These are phyloP conservation scores for Solanum habrochaites DNA, from an alignment of 257 asterid species.

Conservation along the genomic window DNA sequence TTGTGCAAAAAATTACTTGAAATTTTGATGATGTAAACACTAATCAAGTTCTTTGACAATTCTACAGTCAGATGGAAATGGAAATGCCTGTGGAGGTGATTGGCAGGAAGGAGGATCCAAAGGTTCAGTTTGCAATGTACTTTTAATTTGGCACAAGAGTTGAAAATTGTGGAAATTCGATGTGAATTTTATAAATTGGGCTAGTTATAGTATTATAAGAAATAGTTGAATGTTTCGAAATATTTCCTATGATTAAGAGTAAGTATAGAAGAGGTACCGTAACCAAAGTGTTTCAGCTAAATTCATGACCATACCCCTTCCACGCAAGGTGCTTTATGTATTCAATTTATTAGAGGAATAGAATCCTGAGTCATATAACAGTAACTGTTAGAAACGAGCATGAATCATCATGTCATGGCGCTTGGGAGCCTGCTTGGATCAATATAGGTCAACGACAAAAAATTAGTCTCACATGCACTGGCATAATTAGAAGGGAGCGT, in stretches of 20 bases:
- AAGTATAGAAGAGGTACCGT: too few species aligned
- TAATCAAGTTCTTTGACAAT: slow-evolving; percentile 18
- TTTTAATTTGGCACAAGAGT: neutral
- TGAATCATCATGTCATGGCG: neutral
- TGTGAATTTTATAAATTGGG: too few species aligned
- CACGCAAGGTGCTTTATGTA: too few species aligned
- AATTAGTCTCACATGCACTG: neutral
- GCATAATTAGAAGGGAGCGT: neutral
- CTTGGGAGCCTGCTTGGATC: neutral
- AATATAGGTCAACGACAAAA: neutral
- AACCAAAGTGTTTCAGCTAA: too few species aligned
- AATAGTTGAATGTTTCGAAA: too few species aligned
- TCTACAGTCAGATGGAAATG: slow-evolving; percentile 58
- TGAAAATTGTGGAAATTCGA: neutral
- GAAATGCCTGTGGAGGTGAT: slow-evolving; percentile 45
- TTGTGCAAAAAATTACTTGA: neutral
- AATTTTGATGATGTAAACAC: neutral
- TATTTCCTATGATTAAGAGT: too few species aligned
- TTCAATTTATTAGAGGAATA: neutral
- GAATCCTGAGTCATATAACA: neutral
- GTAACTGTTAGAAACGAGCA: neutral
- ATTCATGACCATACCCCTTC: too few species aligned
- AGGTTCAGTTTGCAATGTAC: slow-evolving; percentile 11
- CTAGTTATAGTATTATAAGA: too few species aligned
- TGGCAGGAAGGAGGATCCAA: slow-evolving; percentile 89